These are phyloP conservation scores for Didymella segeticola DNA, from an alignment of 2,329 filamentous ascomycete genomes.

Conservation along the genomic window DNA sequence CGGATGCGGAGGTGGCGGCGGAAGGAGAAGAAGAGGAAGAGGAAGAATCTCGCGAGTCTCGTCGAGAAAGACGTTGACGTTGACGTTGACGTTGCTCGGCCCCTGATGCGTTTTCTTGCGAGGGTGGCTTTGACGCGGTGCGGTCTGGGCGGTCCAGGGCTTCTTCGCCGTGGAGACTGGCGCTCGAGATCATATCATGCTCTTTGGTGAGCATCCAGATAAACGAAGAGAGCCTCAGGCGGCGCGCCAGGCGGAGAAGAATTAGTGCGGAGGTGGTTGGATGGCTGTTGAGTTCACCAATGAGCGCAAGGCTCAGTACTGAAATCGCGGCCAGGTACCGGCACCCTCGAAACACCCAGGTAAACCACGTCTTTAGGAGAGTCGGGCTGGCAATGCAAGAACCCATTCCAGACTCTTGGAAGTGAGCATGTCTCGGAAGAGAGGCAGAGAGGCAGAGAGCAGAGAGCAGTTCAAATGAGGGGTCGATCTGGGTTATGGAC, in stretches of 20 bases:
- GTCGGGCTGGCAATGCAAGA: constrained; percentile 34
- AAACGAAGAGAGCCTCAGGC: constrained; percentile 32
- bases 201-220: constrained; percentile 32
- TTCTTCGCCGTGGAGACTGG: constrained; percentile 21
- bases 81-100: constrained; percentile 7
- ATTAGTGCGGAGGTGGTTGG: constrained; percentile 41
- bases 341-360: constrained; percentile 25
- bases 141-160: constrained; percentile 41
- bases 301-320: not conserved
- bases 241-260: constrained; percentile 44
- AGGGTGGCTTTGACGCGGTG: too few species aligned
- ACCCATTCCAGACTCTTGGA: constrained; percentile 41
- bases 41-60: constrained; percentile 38
- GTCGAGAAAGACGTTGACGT: too few species aligned
- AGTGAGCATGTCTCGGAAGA: constrained; percentile 41
- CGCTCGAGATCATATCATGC: constrained; percentile 32
- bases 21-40: too few species aligned
- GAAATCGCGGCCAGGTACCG: not conserved
- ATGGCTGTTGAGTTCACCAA: constrained; percentile 35
- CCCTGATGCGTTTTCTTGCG: too few species aligned
- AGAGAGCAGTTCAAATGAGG: constrained; percentile 18
- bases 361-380: constrained; percentile 41
- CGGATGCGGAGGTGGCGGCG: too few species aligned
- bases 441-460: too few species aligned
- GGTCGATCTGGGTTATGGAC: constrained; percentile 10